Base-by-base conservation (phyloP, 148 eudicot species). In the Dianthus caryophyllus region DNA sequence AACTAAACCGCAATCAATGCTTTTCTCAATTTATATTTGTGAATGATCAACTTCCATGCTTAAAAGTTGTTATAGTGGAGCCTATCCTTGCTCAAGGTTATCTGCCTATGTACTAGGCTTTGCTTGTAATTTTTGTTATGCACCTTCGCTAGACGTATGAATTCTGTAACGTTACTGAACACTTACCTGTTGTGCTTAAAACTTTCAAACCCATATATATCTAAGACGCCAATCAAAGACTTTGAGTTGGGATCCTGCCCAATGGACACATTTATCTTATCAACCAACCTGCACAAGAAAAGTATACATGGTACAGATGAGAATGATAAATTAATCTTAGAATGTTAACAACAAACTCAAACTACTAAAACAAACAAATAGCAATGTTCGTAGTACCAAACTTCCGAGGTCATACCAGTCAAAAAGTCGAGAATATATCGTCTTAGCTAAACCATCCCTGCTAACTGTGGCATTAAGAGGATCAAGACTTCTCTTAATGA, bases 121-220 rank as follows among this genome's bases (percentile, higher is more conserved):
- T 33, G 38, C 38, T 33, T 33, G 38, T 33, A 33, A 3, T 3
- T 33, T 33, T 33, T 33, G 38, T 33, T 16, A 17, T 12, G 65
- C 41, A 26, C 51, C 65, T 58, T 73, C n/a, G 59, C 9, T 21
- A 51, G 5, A 14, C 18, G 20, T 41, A 9, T 41, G 1, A 27
- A 17, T 48, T 47, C 17, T 39, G 29, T 15, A 9, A 48, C 47
- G 22, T 61, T 55, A 61, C 47, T 59, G 20, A 14, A 36, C 22
- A 18, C 67, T 52, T 69, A 88, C 99, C 99, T 95, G 84, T 95
- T 95, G 73, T 85, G 82, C 83, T 90, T 90, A 69, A 95, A 95
- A 84, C 99, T 95, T 78, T 95, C 99, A 78, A 95, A 95, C 69
- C 99, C 99, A 71, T 95, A 90, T 43, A 95, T 90, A 76, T 95